Percentiles rank a stretch among this genome's conserved stretches.
These are phyloP conservation scores for Nakazawaea pomicola DNA, from an alignment of 805 yeast species.

Conservation along the genomic window DNA sequence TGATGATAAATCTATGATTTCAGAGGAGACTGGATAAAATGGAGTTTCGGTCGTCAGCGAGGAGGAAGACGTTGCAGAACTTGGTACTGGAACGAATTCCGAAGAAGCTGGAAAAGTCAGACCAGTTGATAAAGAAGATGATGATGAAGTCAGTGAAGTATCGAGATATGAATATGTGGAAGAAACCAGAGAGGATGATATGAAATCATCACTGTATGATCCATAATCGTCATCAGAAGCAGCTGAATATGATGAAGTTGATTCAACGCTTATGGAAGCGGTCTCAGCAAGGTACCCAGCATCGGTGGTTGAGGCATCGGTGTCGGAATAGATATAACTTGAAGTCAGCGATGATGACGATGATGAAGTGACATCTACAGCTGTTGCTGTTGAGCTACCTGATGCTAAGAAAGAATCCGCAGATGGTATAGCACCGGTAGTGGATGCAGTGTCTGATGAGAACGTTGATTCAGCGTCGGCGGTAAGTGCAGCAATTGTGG, in stretches of 20 bases:
- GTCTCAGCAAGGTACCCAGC: conserved; percentile 1
- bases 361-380: background rate
- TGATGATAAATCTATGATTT: background rate
- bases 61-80: background rate
- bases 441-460: background rate
- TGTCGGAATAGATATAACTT: background rate
- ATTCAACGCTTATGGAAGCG: background rate
- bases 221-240: background rate
- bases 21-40: background rate
- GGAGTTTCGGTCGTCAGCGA: background rate
- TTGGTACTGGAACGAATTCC: background rate
- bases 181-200: background rate
- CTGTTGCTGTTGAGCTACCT: too few species aligned
- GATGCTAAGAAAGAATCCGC: too few species aligned
- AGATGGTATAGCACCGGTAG: background rate
- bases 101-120: background rate
- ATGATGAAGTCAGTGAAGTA: background rate
- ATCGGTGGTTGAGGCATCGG: conserved; percentile 1
- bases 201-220: background rate
- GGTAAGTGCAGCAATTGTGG: background rate
- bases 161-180: background rate
- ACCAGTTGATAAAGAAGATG: background rate
- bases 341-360: background rate
- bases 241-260: background rate
- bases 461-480: background rate